phyloP scores from a whole-genome alignment of 805 yeast genomes.

The Peterozyma xylosa region DNA sequence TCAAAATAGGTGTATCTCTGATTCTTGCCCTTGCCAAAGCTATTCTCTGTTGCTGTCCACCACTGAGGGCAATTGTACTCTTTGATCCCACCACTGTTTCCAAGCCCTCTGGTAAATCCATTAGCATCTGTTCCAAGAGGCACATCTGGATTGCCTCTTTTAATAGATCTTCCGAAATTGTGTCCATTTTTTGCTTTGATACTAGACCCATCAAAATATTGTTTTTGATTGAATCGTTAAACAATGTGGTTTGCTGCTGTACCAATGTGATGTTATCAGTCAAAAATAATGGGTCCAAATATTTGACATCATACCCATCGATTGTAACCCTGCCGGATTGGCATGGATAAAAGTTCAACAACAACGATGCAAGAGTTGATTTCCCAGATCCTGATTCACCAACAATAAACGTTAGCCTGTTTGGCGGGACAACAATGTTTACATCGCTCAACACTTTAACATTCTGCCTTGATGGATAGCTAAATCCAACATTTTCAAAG shows the following conservation, averaged over 20 bases:
- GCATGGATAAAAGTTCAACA: slow-evolving; percentile 51
- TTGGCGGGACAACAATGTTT: slow-evolving; percentile 34
- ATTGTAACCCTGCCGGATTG: slow-evolving; percentile 49
- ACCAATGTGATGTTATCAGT: slow-evolving; percentile 60
- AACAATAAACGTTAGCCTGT: slow-evolving; percentile 52
- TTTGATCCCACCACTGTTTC: slow-evolving; percentile 41
- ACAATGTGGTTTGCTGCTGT: slow-evolving; percentile 63
- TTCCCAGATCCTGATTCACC: slow-evolving; percentile 95
- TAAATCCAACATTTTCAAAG: slow-evolving; percentile 51
- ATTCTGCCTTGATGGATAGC: slow-evolving; percentile 52
- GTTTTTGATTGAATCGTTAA: slow-evolving; percentile 53
- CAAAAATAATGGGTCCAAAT: slow-evolving; percentile 44
- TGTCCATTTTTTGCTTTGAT: slow-evolving; percentile 16
- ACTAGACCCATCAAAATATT: slow-evolving; percentile 52
- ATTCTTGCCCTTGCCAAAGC: slow-evolving; percentile 79
- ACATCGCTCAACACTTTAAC: slow-evolving; percentile 40
- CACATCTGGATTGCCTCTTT: slow-evolving; percentile 46
- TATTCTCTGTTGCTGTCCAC: slow-evolving; percentile 86
- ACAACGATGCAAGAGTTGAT: slow-evolving; percentile 64
- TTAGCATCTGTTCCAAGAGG: slow-evolving; percentile 39
- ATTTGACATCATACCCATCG: slow-evolving; percentile 41
- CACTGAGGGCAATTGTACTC: slow-evolving; percentile 52
- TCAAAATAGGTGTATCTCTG: slow-evolving; percentile 64
- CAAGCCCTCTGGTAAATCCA: slow-evolving; percentile 43
- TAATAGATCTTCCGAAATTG: slow-evolving; percentile 18